Conservation (phyloP, 2,329 filamentous ascomycete genomes). For the Colletotrichum neosansevieriae region DNA sequence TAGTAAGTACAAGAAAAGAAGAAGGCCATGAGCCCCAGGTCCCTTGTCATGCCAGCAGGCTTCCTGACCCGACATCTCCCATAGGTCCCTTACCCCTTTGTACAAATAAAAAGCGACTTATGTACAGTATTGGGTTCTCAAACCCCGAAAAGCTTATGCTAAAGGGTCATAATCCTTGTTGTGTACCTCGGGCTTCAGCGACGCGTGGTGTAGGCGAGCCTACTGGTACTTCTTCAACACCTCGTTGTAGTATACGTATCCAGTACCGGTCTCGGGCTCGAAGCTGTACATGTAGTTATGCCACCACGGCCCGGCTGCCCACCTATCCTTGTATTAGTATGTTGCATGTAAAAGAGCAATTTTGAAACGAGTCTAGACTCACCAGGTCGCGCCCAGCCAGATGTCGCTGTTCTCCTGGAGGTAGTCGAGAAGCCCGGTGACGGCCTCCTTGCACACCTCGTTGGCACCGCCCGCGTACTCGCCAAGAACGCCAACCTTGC, state of each 20-base stretch:
- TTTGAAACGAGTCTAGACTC: too few species aligned
- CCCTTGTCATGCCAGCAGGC: not conserved
- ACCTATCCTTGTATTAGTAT: conserved; percentile 49
- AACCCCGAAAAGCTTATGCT: too few species aligned
- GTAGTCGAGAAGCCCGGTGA: conserved; percentile 60
- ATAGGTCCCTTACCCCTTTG: too few species aligned
- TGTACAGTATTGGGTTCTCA: too few species aligned
- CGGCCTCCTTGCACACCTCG: conserved; percentile 58
- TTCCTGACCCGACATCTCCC: too few species aligned
- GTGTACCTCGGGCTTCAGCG: not conserved
- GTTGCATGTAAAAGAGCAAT: too few species aligned
- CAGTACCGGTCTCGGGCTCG: conserved; percentile 53
- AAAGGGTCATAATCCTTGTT: too few species aligned
- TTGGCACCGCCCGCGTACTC: conserved; percentile 64
- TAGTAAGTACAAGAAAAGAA: too few species aligned
- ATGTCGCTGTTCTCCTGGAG: conserved; percentile 63
- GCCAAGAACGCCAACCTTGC: conserved; percentile 61
- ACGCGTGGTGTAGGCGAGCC: fast-evolving
- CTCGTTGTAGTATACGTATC: conserved; percentile 46
- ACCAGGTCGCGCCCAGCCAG: conserved; percentile 58
- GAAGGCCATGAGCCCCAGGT: not conserved
- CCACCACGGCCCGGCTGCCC: conserved; percentile 64
- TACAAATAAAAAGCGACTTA: too few species aligned
- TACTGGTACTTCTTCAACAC: conserved; percentile 36
- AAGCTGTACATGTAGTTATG: conserved; percentile 55